Percentiles rank a stretch among this genome's conserved stretches.
phyloP scores from a whole-genome alignment of 768 basidiomycete genomes.

The Zangia roseola region DNA sequence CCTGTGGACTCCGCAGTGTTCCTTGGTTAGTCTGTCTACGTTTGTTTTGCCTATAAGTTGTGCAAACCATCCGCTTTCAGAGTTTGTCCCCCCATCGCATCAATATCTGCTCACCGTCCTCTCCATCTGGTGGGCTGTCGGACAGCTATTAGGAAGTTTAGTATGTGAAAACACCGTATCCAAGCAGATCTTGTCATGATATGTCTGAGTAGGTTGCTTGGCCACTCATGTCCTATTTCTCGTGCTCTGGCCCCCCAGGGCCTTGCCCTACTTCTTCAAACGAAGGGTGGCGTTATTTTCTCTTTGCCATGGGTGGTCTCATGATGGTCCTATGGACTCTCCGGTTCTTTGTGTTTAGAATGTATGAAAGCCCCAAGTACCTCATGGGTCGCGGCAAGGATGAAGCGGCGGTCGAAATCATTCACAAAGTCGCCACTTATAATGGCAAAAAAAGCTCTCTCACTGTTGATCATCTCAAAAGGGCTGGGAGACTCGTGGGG shows the following conservation, averaged over 20 bases:
- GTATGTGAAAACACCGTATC: conserved; percentile 20
- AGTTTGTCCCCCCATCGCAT: conserved; percentile 69
- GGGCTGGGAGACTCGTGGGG: background rate
- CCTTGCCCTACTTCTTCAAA: conserved; percentile 55
- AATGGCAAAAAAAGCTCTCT: conserved; percentile 10
- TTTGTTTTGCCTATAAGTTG: background rate
- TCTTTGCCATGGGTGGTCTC: conserved; percentile 9
- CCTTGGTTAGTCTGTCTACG: conserved; percentile 46
- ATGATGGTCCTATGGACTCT: conserved; percentile 11
- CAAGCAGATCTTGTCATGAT: background rate
- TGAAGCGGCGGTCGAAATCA: conserved; percentile 11
- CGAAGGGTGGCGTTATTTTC: conserved; percentile 29
- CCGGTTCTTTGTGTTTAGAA: conserved; percentile 17
- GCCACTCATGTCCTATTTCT: conserved; percentile 67
- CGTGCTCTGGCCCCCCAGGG: conserved; percentile 49
- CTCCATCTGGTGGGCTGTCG: conserved; percentile 82
- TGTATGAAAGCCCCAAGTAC: conserved; percentile 16
- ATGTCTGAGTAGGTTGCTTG: conserved; percentile 54
- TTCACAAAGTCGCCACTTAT: conserved; percentile 14
- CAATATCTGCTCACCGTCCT: conserved; percentile 75
- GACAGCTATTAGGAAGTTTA: conserved; percentile 62
- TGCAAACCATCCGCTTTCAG: conserved; percentile 28
- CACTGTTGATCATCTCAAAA: conserved; percentile 15
- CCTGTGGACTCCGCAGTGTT: conserved; percentile 79
- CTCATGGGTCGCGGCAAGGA: conserved; percentile 15